These are phyloP conservation scores for Auriscalpium orientale DNA, from an alignment of 768 basidiomycete genomes.

Conservation along the genomic window DNA sequence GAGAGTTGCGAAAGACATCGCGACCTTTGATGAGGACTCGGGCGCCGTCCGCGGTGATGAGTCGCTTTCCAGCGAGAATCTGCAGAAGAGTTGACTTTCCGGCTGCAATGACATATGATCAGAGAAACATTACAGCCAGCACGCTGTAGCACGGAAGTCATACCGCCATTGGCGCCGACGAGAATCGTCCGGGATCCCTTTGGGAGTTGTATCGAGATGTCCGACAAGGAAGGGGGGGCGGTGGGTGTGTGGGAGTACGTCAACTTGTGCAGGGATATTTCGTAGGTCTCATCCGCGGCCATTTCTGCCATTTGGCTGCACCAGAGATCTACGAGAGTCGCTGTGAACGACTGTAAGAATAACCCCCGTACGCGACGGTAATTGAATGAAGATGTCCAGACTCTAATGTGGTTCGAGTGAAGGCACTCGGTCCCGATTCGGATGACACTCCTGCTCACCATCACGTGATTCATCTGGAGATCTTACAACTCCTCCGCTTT, in stretches of 20 bases:
- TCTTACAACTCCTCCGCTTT: too few species aligned
- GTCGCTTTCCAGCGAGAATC: slow-evolving; percentile 85
- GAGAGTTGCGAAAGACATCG: slow-evolving; percentile 88
- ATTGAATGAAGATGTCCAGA: too few species aligned
- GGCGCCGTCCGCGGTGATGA: slow-evolving; percentile 47
- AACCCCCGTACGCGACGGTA: too few species aligned
- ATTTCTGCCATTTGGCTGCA: too few species aligned
- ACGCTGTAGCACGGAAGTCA: slow-evolving; percentile 15
- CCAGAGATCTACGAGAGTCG: too few species aligned
- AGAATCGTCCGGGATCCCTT: slow-evolving; percentile 78
- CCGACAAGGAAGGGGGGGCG: slow-evolving; percentile 45
- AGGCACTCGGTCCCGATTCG: too few species aligned
- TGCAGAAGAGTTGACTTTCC: slow-evolving; percentile 96
- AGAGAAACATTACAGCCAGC: background rate
- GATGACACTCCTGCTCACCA: too few species aligned
- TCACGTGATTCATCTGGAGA: too few species aligned
- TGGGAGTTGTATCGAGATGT: slow-evolving; percentile 61
- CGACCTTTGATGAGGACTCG: slow-evolving; percentile 65
- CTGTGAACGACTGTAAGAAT: too few species aligned
- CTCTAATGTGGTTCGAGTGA: too few species aligned
- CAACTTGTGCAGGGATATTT: slow-evolving; percentile 36
- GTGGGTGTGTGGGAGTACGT: slow-evolving; percentile 48
- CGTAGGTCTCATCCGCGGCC: background rate
- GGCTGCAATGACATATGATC: slow-evolving; percentile 32
- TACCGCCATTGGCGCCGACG: slow-evolving; percentile 92